Base-by-base conservation (phyloP, 2,329 filamentous ascomycete genomes). In the Phyllosticta citriasiana region DNA sequence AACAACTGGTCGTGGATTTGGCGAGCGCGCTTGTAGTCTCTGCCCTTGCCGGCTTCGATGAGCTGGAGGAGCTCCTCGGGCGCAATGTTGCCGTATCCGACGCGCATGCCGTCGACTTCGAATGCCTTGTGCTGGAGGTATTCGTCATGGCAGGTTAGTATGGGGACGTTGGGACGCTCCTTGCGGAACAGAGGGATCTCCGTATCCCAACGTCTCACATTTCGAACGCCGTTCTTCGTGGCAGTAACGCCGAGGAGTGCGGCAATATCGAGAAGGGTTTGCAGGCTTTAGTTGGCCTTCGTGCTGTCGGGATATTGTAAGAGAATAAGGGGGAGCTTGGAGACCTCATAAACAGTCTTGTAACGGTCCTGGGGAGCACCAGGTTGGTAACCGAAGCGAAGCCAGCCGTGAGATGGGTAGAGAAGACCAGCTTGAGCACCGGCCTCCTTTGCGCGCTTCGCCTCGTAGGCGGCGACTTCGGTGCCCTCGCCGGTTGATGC, bases 141-240 rank as follows among this genome's bases (percentile, higher is more conserved):
- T 66, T 82, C 79, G 65, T 81, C 79, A 64, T 81, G 79, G 63
- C 79, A 81, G 10, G 78, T 79, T 4, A 82, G 70, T 16, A 81
- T 77, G 57, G 80, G 79, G 1, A 82, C 71, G 2, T 79, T 75
- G 0, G 79, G 79, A 4, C 79, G 75, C 65, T 80, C 71, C 26
- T 68, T 68, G 56, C 78, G 76, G 69, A 82, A 80, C 26, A 82
- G 73, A 16, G 79, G 80, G 63, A 82, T 82, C 67, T 82, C 80
- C 0, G 78, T 80, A 57, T 82, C 80, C 80, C 80, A 82, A 19
- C 80, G 77, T n/a, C 78, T 75, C 80, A 82, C 82, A 68, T 82
- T 81, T 59, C 80, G 76, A 9, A 82, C 80, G 22, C 80, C 80
- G 63, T 82, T 82, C 74, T 82, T 82, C 79, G 82, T 82, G 16